Base-by-base conservation (phyloP, 2,329 filamentous ascomycete species). In the Diaporthe destruens region DNA sequence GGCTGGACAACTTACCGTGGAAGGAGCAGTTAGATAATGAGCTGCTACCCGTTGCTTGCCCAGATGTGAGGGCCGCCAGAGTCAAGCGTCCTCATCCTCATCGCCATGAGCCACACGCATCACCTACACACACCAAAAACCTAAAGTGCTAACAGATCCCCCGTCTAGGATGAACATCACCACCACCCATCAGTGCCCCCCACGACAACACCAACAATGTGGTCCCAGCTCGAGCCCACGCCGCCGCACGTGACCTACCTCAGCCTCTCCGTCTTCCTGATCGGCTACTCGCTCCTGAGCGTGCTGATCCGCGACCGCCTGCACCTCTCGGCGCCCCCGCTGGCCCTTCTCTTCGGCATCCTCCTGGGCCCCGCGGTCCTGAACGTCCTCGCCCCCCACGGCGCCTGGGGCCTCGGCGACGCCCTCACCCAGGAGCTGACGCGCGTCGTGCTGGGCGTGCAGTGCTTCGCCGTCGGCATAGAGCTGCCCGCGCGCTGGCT, bases 391-490 rank as follows among this genome's bases (percentile, higher is more conserved):
- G 56, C 67, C 20, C 65, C 65, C 7, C 71, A 72, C 25, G n/a
- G 56, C 34, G 44, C 49, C 53, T 69, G 71, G 63, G 71, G 71
- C 20, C 47, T 72, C 9, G 56, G 34, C 20, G 71, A 73, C 20
- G 25, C 16, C 42, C 66, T 66, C 42, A 73, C 71, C 8, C 71
- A 71, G 53, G 91, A 93, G 76, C 91, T 91, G 79, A 91, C 91
- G n/a, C 88, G 91, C 74, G 90, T 93, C 71, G 91, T 93, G 69
- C 84, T 93, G 53, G 91, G 92, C 65, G 90, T 93, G 39, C 91
- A 93, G 85, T 93, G 91, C 85, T 93, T 93, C 78, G 91, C 91
- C 76, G 89, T 93, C 29, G 91, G 91, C 9, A 91, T 93, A 80
- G 91, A 93, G 81, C 85, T 93, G 83, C 91, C 91, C 25, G 88